Evolutionary conservation across 352 stramenopile species (phyloP).

Genomic region (Pythium folliculosum): DNA sequence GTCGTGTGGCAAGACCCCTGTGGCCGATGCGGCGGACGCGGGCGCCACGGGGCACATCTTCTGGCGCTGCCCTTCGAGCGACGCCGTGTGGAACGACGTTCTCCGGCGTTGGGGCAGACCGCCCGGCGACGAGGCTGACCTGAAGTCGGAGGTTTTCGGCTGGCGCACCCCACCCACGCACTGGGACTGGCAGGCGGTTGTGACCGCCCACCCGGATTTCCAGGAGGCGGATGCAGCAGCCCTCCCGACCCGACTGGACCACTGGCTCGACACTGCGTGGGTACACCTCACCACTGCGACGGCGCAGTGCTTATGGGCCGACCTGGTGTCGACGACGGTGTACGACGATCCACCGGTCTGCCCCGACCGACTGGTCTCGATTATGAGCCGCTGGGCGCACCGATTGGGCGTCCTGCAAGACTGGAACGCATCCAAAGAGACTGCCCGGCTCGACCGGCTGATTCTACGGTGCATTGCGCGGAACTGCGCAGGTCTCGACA

Average conservation of each 20-base stretch:
- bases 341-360: not conserved
- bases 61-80: not conserved
- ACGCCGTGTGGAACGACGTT: not conserved
- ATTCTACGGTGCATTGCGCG: no score
- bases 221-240: not conserved
- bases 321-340: not conserved
- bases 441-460: no score
- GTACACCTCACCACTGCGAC: not conserved
- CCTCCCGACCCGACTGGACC: not conserved
- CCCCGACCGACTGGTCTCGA: not conserved
- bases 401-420: not conserved
- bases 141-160: not conserved
- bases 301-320: not conserved
- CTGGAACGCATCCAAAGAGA: no score
- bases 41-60: not conserved
- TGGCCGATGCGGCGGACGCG: not conserved
- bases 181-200: not conserved
- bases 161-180: not conserved
- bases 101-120: not conserved
- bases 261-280: not conserved
- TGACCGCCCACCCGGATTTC: not conserved
- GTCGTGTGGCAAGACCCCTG: not conserved
- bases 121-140: not conserved
- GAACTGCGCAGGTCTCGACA: no score
- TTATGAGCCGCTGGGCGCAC: not conserved